Evolutionary conservation across 2,329 filamentous ascomycete species (phyloP), one percentile per base, ranked within the genome.

Genomic region (Hymenoscyphus infarciens): DNA sequence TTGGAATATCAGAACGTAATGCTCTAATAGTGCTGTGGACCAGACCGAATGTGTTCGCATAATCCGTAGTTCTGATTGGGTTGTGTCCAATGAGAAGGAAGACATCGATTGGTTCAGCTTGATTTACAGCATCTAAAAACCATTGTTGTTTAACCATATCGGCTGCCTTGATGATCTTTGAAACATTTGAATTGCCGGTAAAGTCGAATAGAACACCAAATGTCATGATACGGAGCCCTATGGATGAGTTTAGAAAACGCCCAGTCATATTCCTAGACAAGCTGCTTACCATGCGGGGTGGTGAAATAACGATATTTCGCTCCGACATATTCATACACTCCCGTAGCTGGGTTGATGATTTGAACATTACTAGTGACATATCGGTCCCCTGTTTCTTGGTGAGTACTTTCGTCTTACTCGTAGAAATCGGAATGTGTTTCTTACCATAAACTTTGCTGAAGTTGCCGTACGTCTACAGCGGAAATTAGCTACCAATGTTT

Each of bases 341-440:
- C 87, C 0, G 87, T 89, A 61, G 84, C 79, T 1, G 87, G 86
- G 67, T 92, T 87, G 62, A 88, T 81, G 64, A 97, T 96, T 72
- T 98, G 92, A 54, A 98, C 82, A 70, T 98, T 98, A 2, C 92
- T 96, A 8, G 93, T 90, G n/a, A 97, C 79, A 69, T 97, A 97
- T 63, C 83, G 19, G 10, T 49, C 42, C 22, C 42, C 42, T 49
- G 25, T 49, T 49, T 15, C 19, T 22, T 22, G 8, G 19, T 49
- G n/a, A 49, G 42, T 22, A 42, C 15, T 42, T 42, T 8, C 4
- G 5, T 1, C 42, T 25, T 25, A 49, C 3, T 49, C 2, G 10
- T 3, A 22, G 42, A 49, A 49, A 10, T 49, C 4, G 19, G 7
- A 8, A 19, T 27, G 5, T n/a, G 7, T 45, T 15, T 87, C 42